phyloP scores from a whole-genome alignment of 108 stramenopile species.

The Cyclostephanos tholiformis region DNA sequence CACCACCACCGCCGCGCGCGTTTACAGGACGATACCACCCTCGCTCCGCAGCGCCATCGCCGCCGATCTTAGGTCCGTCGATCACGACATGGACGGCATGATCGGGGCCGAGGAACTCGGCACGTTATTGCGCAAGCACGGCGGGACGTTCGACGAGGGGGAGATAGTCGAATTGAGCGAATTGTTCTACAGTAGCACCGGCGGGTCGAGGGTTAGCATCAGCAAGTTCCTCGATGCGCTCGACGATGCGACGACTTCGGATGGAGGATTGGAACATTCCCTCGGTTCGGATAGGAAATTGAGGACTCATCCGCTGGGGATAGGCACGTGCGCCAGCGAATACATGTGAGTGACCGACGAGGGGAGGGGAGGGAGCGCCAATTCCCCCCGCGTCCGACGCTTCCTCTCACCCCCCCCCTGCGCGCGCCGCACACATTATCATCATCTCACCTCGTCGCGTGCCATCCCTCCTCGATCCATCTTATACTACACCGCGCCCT shows the following conservation, averaged over 20 bases:
- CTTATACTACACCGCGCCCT: no score
- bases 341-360: constrained; percentile 54
- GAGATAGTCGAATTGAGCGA: constrained; percentile 78
- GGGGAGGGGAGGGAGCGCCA: no score
- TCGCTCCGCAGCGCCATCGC: constrained; percentile 26
- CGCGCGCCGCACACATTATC: neutral
- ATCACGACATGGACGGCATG: constrained; percentile 41
- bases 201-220: constrained; percentile 59
- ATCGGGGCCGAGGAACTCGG: constrained; percentile 77
- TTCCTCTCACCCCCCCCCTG: neutral
- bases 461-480: neutral
- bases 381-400: no score
- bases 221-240: constrained; percentile 71
- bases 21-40: constrained; percentile 9
- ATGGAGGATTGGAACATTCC: neutral
- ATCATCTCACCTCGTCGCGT: neutral
- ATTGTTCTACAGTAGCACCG: constrained; percentile 67
- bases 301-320: constrained; percentile 47
- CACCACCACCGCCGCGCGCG: neutral
- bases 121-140: constrained; percentile 61
- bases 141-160: constrained; percentile 59
- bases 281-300: constrained; percentile 23
- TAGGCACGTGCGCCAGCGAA: constrained; percentile 53
- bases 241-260: constrained; percentile 43
- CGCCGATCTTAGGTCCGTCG: constrained; percentile 34